phyloP scores from a whole-genome alignment of 371 early-diverging fungal species.

The Mycotypha africana region DNA sequence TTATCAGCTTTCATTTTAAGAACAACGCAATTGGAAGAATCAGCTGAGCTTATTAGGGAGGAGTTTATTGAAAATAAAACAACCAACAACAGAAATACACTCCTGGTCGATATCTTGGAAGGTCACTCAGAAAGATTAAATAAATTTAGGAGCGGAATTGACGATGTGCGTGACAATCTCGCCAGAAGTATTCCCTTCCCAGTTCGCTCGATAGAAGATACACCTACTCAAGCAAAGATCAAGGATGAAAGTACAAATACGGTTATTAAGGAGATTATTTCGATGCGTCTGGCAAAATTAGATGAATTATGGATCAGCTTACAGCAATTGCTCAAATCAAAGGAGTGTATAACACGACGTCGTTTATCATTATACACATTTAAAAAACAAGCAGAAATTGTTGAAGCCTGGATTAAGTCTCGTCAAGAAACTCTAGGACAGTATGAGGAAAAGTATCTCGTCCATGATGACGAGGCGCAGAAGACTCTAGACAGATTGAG shows the following conservation, averaged over 20 bases:
- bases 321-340: conserved; percentile 27
- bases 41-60: conserved; percentile 39
- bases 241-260: conserved; percentile 34
- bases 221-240: conserved; percentile 16
- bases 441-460: background rate
- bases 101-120: conserved; percentile 4
- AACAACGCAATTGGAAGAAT: conserved; percentile 32
- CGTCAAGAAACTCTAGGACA: conserved; percentile 12
- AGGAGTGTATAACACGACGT: conserved; percentile 35
- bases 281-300: conserved; percentile 19
- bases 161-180: conserved; percentile 21
- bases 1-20: conserved; percentile 28
- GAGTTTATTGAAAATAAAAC: conserved; percentile 27
- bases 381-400: conserved; percentile 21
- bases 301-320: conserved; percentile 24
- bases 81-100: background rate
- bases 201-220: conserved; percentile 10
- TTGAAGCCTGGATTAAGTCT: conserved; percentile 29
- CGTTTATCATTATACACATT: conserved; percentile 22
- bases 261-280: conserved; percentile 30
- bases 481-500: conserved; percentile 7
- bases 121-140: conserved; percentile 20
- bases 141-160: conserved; percentile 27
- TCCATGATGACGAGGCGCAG: background rate
- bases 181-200: conserved; percentile 30